Evolutionary conservation across 2,329 filamentous ascomycete species (phyloP).

Genomic region (Hypocrella siamensis): DNA sequence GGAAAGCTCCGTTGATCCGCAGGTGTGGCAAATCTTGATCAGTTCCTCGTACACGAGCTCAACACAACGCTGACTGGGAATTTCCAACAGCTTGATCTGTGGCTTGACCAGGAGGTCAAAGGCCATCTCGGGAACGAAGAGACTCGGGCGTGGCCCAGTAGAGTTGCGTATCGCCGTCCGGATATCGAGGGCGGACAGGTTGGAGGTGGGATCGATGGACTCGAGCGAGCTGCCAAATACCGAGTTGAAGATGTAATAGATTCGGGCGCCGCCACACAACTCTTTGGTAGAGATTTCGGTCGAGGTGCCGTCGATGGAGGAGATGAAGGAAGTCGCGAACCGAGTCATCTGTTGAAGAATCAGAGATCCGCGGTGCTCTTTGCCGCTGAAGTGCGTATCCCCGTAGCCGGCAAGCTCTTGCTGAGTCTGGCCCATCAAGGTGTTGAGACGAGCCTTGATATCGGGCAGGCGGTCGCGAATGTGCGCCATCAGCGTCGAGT

Average conservation of each 20-base stretch:
- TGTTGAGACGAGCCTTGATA: conserved; percentile 95
- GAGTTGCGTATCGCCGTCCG: conserved; percentile 96
- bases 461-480: conserved; percentile 92
- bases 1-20: conserved; percentile 84
- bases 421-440: conserved; percentile 98
- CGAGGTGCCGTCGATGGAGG: conserved; percentile 95
- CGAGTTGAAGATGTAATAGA: conserved; percentile 99
- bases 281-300: conserved; percentile 98
- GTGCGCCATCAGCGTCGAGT: conserved; percentile 87
- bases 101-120: conserved; percentile 97
- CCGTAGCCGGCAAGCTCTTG: conserved; percentile 97
- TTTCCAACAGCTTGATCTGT: conserved; percentile 91
- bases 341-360: conserved; percentile 97
- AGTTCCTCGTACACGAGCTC: conserved; percentile 97
- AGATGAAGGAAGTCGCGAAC: conserved; percentile 94
- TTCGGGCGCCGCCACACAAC: conserved; percentile 81
- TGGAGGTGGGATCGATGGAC: conserved; percentile 88
- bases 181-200: conserved; percentile 88
- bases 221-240: conserved; percentile 95
- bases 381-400: conserved; percentile 93
- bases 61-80: conserved; percentile 89
- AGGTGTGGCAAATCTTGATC: conserved; percentile 99
- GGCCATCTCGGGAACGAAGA: conserved; percentile 94
- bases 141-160: conserved; percentile 82
- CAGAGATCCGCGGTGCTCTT: conserved; percentile 87